Evolutionary conservation across 106 monocot genomes (phyloP).

Genomic region (Xerophyta viscosa): DNA sequence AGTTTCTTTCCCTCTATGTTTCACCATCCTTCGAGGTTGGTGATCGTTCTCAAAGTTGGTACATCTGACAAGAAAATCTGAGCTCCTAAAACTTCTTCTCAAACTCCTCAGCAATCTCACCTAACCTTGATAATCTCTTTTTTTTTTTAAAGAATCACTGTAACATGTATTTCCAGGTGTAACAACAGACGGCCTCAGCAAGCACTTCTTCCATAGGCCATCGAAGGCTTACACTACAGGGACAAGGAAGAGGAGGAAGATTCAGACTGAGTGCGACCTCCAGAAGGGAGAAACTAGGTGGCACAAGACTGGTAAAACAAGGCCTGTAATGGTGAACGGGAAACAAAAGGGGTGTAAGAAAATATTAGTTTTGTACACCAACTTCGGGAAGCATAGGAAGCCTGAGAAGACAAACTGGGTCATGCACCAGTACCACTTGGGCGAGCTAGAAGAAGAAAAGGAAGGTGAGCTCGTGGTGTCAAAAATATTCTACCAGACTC

Average conservation of each 20-base stretch:
- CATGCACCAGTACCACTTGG: slow-evolving; percentile 97
- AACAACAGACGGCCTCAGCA: slow-evolving; percentile 43
- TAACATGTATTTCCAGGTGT: slow-evolving; percentile 36
- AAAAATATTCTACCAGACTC: slow-evolving; percentile 97
- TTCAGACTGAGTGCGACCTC: slow-evolving; percentile 48
- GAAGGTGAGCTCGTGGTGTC: slow-evolving; percentile 96
- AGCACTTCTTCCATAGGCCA: slow-evolving; percentile 60
- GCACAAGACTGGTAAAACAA: slow-evolving; percentile 97
- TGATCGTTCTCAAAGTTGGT: slow-evolving; percentile 13
- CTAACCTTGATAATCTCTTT: not conserved
- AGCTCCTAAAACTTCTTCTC: not conserved
- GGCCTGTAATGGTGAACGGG: slow-evolving; percentile 61
- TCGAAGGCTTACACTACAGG: slow-evolving; percentile 58
- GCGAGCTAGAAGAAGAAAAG: slow-evolving; percentile 73
- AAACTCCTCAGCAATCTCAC: not conserved
- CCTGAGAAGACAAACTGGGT: slow-evolving; percentile 99
- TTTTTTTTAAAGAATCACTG: not conserved
- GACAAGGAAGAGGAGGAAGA: slow-evolving; percentile 44
- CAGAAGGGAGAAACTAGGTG: slow-evolving; percentile 76
- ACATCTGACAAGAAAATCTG: slow-evolving; percentile 14
- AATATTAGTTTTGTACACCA: slow-evolving; percentile 86
- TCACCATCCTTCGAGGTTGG: not conserved
- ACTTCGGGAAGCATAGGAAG: slow-evolving; percentile 83
- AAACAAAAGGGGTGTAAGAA: slow-evolving; percentile 89
- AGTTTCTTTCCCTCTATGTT: not conserved